Percentiles rank a stretch among this genome's conserved stretches.
phyloP scores from a whole-genome alignment of 306 rosid genomes.

The Cyamopsis tetragonoloba region DNA sequence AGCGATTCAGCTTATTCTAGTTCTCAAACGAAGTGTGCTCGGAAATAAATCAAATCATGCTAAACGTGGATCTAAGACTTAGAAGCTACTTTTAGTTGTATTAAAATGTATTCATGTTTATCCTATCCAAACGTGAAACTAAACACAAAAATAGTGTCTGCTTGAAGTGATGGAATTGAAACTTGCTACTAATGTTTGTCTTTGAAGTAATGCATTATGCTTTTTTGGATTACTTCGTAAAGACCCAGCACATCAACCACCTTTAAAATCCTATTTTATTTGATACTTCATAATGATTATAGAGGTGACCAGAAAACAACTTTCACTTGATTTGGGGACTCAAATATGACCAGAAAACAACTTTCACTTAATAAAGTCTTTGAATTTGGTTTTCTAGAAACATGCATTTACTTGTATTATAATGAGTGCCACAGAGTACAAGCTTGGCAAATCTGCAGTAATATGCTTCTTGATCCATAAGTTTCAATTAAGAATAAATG shows the following conservation, averaged over 20 bases:
- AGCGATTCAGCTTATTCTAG: no score
- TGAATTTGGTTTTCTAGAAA: no score
- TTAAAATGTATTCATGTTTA: no score
- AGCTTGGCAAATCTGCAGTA: neutral
- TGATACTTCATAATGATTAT: neutral
- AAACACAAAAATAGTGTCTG: neutral
- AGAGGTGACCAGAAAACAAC: neutral
- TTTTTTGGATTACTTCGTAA: neutral
- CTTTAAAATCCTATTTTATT: neutral
- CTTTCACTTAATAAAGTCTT: no score
- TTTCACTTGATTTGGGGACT: neutral
- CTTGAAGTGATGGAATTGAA: neutral
- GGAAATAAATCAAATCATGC: no score
- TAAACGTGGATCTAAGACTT: no score
- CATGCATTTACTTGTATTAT: neutral
- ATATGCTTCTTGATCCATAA: no score
- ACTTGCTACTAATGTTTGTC: neutral
- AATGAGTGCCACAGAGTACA: no score
- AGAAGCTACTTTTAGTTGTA: no score
- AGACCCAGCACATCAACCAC: neutral
- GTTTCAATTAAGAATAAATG: no score
- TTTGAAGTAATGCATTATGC: neutral
- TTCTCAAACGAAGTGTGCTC: no score
- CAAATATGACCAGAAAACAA: neutral
- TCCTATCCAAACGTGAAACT: no score